Evolutionary conservation across 768 basidiomycete species (phyloP), one percentile per base, ranked within the genome.

Genomic region (Collybia nuda): DNA sequence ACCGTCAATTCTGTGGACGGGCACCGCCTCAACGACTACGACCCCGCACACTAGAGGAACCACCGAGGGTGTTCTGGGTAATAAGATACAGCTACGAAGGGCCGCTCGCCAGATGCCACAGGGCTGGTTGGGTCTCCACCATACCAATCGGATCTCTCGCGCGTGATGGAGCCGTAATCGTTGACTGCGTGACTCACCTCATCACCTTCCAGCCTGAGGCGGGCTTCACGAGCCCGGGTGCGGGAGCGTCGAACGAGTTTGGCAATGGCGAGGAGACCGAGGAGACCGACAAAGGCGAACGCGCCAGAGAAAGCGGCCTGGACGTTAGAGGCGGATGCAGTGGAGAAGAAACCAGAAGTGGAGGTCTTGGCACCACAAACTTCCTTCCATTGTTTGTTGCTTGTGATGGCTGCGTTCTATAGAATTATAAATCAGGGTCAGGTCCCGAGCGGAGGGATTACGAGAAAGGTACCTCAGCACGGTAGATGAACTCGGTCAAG

Each of bases 401-500:
- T 77, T 17, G 71, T 77, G 67, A 81, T 78, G 29, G 75, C 80
- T 15, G 78, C 73, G 46, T 71, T 74, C 80, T 81, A 44, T 17
- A 6, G 32, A 28, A 50, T 21, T 22, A 48, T 18, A 21, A 24
- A 29, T 43, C 22, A 3, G 15, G 28, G 23, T 3, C 18, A 49
- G 5, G 8, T 45, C 47, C n/a, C 6, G 46, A 29, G 40, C 32
- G n/a, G 23, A 19, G 23, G 42, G 44, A 29, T 32, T 5, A 14
- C 12, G 14, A 11, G 9, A 40, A 17, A 66, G 71, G 15, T 62
- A 88, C 89, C 80, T 90, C 85, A 48, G 85, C 76, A 49, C 85
- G 80, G 76, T 90, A 89, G 66, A 90, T 86, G 75, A 92, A 91
- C 63, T 90, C 88, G 12, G 88, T 90, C 61, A 91, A 75, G 43